phyloP scores from a whole-genome alignment of 2,329 filamentous ascomycete species.

The Colletotrichum eremochloae region DNA sequence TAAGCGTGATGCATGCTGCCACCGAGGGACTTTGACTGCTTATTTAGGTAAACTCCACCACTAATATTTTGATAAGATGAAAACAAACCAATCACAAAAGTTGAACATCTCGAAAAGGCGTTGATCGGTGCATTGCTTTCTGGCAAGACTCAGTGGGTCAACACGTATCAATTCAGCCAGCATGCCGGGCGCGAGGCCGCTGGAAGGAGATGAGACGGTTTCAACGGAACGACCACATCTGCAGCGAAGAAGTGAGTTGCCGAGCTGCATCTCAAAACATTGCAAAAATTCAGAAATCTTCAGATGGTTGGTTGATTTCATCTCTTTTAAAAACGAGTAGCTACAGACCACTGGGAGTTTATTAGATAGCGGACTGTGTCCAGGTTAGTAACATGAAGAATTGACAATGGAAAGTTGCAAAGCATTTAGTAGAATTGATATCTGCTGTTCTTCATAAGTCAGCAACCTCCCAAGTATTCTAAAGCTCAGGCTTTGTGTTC shows the following conservation, averaged over 20 bases:
- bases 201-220: too few relatives aligned
- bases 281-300: too few relatives aligned
- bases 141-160: not conserved
- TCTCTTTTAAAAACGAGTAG: too few relatives aligned
- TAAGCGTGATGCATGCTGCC: not conserved
- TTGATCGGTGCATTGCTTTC: not conserved
- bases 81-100: not conserved
- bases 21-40: not conserved
- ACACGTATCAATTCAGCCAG: not conserved
- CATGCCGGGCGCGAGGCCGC: too few relatives aligned
- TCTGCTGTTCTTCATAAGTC: not conserved
- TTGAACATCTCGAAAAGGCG: not conserved
- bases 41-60: slow-evolving; percentile 13
- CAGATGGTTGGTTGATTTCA: too few relatives aligned
- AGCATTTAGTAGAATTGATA: not conserved
- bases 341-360: too few relatives aligned
- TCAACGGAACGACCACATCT: too few relatives aligned
- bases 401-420: not conserved
- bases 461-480: not conserved
- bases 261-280: too few relatives aligned
- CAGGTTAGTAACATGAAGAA: not conserved
- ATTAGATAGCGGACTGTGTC: too few relatives aligned
- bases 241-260: too few relatives aligned
- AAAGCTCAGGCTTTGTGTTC: not conserved
- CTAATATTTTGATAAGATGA: not conserved